Conservation (phyloP, 768 basidiomycete genomes). For the Mycena indigotica region DNA sequence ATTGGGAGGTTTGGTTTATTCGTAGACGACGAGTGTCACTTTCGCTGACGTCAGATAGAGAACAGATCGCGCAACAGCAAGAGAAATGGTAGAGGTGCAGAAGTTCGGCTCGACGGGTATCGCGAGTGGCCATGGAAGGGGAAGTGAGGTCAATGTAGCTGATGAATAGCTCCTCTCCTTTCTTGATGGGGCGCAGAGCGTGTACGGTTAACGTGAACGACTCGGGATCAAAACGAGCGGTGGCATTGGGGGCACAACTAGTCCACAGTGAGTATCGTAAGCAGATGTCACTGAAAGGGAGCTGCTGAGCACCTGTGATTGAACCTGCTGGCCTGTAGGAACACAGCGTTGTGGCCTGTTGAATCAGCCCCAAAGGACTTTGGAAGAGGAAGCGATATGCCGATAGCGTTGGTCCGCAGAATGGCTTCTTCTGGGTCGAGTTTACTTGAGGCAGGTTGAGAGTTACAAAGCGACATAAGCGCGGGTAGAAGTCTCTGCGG, state of each 20-base stretch:
- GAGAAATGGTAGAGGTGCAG: constrained; percentile 11
- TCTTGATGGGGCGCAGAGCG: constrained; percentile 15
- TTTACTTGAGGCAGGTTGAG: constrained; percentile 8
- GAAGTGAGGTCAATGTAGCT: constrained; percentile 17
- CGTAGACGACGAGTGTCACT: constrained; percentile 14
- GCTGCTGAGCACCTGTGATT: constrained; percentile 17
- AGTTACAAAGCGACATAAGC: constrained; percentile 12
- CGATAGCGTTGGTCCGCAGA: constrained; percentile 13
- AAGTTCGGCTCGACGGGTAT: constrained; percentile 6
- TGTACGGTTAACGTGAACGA: constrained; percentile 18
- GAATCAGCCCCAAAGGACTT: not conserved
- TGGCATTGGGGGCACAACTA: constrained; percentile 19
- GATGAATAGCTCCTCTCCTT: constrained; percentile 18
- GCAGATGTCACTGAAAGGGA: not conserved
- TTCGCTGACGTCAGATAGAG: not conserved
- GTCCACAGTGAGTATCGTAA: not conserved
- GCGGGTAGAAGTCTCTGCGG: constrained; percentile 2
- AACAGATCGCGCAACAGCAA: constrained; percentile 13
- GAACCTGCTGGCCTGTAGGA: constrained; percentile 14
- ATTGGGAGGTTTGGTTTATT: constrained; percentile 4
- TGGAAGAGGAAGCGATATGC: constrained; percentile 9
- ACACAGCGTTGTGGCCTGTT: constrained; percentile 20
- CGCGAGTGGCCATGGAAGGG: constrained; percentile 6
- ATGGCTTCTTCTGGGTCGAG: constrained; percentile 15
- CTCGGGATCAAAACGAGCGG: constrained; percentile 15